Conservation (phyloP, 73 alveolate genomes). For the Paramecium pentaurelia region DNA sequence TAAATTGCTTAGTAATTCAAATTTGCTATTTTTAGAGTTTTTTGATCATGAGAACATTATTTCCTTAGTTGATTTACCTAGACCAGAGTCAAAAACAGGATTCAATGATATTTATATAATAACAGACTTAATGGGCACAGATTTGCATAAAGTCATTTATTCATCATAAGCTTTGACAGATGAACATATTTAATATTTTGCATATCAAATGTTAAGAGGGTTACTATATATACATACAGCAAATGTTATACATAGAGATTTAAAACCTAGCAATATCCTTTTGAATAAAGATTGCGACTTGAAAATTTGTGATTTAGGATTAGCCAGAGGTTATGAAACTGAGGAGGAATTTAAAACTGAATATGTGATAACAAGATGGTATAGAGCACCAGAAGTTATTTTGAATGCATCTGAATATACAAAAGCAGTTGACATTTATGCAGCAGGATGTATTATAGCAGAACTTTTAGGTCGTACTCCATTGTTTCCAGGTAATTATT, state of each 20-base stretch:
- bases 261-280: slow-evolving; percentile 84
- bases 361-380: slow-evolving; percentile 78
- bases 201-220: slow-evolving; percentile 84
- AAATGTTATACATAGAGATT: slow-evolving; percentile 82
- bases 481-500: slow-evolving; percentile 76
- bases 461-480: slow-evolving; percentile 90
- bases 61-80: slow-evolving; percentile 72
- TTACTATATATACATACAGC: slow-evolving; percentile 85
- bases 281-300: slow-evolving; percentile 87
- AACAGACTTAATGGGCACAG: slow-evolving; percentile 92
- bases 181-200: slow-evolving; percentile 88
- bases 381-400: slow-evolving; percentile 68
- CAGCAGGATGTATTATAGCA: slow-evolving; percentile 86
- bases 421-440: slow-evolving; percentile 81
- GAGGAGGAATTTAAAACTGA: slow-evolving; percentile 78
- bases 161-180: slow-evolving; percentile 83
- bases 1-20: slow-evolving; percentile 71
- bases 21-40: slow-evolving; percentile 59
- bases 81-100: slow-evolving; percentile 85
- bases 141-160: slow-evolving; percentile 88
- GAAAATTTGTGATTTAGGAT: slow-evolving; percentile 80
- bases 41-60: slow-evolving; percentile 87
- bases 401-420: slow-evolving; percentile 82
- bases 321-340: slow-evolving; percentile 79
- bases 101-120: slow-evolving; percentile 89